These are phyloP conservation scores for Asterochloris sp. DNA, from an alignment of 139 green algal species.

Conservation along the genomic window DNA sequence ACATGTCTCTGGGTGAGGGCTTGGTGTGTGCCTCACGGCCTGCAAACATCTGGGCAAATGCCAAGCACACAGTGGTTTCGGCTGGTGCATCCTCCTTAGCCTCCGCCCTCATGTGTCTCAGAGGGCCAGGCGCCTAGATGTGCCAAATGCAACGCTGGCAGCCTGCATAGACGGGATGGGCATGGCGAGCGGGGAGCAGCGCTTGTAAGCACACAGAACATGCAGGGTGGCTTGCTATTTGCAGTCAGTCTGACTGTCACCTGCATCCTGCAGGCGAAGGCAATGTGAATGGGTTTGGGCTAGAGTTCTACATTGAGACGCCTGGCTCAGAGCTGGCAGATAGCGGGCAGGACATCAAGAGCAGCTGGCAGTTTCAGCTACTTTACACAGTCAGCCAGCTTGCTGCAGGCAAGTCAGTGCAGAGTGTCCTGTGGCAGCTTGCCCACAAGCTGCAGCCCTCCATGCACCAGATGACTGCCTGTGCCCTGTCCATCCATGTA, in stretches of 20 bases:
- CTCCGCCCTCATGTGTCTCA: no score
- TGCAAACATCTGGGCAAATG: background rate
- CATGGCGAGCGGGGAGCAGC: background rate
- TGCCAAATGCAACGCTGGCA: no score
- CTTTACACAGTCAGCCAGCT: slow-evolving; percentile 56
- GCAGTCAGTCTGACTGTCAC: background rate
- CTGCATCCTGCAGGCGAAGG: slow-evolving; percentile 31
- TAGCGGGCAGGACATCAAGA: slow-evolving; percentile 39
- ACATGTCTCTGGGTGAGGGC: slow-evolving; percentile 36
- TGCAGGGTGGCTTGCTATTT: background rate
- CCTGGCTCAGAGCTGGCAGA: slow-evolving; percentile 40
- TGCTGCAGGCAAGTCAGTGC: slow-evolving; percentile 32
- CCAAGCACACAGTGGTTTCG: background rate
- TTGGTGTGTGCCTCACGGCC: background rate
- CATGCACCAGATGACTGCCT: no score
- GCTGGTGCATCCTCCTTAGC: background rate
- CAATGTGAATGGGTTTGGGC: slow-evolving; percentile 59
- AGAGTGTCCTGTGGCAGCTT: background rate
- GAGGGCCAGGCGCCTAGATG: no score
- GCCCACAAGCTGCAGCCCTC: background rate
- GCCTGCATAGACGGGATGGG: no score
- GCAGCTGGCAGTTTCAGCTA: slow-evolving; percentile 59
- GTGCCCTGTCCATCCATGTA: no score
- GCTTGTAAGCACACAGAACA: background rate
- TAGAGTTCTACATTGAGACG: slow-evolving; percentile 65